Conservation (phyloP, 176 grass and related monocot species). For the Juncus inflexus region DNA sequence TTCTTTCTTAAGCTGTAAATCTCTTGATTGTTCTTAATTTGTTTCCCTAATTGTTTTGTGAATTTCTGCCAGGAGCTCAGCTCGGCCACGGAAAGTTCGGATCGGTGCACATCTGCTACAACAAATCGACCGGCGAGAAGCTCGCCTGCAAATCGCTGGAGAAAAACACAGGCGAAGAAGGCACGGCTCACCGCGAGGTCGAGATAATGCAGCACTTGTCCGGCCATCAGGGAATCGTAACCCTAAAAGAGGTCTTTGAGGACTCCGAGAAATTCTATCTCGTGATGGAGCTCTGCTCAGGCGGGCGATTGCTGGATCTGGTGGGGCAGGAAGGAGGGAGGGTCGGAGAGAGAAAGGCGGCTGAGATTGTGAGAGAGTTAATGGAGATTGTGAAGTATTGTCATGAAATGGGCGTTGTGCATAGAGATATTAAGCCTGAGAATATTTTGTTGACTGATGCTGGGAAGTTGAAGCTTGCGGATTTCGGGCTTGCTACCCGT, state of each 20-base stretch:
- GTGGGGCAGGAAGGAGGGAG: conserved; percentile 38
- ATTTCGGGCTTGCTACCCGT: conserved; percentile 81
- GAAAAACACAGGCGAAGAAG: conserved; percentile 72
- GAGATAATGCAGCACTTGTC: conserved; percentile 99
- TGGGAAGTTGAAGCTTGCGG: conserved; percentile 69
- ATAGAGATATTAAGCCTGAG: conserved; percentile 91
- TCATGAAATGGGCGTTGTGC: conserved; percentile 92
- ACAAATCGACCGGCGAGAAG: conserved; percentile 35
- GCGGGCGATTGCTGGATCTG: conserved; percentile 63
- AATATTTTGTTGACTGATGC: conserved; percentile 73
- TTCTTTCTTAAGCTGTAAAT: too few species aligned
- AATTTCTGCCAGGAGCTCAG: conserved; percentile 34
- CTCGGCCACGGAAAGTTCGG: conserved; percentile 91
- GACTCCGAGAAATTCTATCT: conserved; percentile 66
- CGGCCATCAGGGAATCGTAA: conserved; percentile 81
- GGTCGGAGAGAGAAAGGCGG: conserved; percentile 59
- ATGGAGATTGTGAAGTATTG: conserved; percentile 78
- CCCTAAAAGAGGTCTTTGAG: conserved; percentile 82
- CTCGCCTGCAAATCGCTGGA: conserved; percentile 83
- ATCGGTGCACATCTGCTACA: conserved; percentile 76
- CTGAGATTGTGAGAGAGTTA: conserved; percentile 58
- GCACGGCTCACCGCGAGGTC: conserved; percentile 82
- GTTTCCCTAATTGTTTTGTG: neutral
- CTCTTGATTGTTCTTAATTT: too few species aligned
- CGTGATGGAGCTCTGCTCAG: conserved; percentile 83